Evolutionary conservation across 169 alveolate species (phyloP), one percentile per base, ranked within the genome.

Genomic region (Cryptosporidium ubiquitum): DNA sequence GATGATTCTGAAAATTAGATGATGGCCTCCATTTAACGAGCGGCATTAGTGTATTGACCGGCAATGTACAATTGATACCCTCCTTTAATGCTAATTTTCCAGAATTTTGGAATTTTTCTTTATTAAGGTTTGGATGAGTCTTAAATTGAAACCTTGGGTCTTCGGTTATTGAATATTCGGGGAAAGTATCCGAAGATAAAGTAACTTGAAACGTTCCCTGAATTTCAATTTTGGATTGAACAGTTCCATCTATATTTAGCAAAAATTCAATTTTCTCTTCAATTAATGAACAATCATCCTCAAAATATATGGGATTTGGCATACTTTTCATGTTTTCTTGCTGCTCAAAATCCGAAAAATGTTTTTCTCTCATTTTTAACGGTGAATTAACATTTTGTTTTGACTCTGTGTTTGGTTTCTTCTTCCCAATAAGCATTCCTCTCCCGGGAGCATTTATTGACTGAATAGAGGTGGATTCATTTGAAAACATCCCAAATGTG

Each of bases 341-440:
- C 16, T 3, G 29, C 29, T 64, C 14, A 64, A 10, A 12, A 31
- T 64, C 71, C 2, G 47, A 31, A 57, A 79, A 85, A 44, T 84
- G 49, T 85, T 35, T 73, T 14, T 55, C 66, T 5, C 0, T 10
- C 4, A 9, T 74, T 61, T 33, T 51, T 55, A 39, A 35, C 20
- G 40, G 29, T 12, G 33, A 31, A 55, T n/a, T 49, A 5, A 20
- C 70, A 42, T 68, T 86, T 84, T 49, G 86, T 86, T 40, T 86
- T 44, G 37, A 42, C 42, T 70, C 92, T 35, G 70, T 68, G 55
- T 64, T 35, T 52, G 92, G 92, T 69, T 91, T 89, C 66, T 91
- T 91, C 31, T 79, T 86, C 5, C 94, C 94, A 5, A 92, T 84
- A 44, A 69, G 64, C 93, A 92, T 91, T 44, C 94, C 94, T 85